Percentiles rank a stretch among this genome's conserved stretches.
Evolutionary conservation across 2,329 filamentous ascomycete genomes (phyloP).

Genomic region (Colletotrichum sp.): DNA sequence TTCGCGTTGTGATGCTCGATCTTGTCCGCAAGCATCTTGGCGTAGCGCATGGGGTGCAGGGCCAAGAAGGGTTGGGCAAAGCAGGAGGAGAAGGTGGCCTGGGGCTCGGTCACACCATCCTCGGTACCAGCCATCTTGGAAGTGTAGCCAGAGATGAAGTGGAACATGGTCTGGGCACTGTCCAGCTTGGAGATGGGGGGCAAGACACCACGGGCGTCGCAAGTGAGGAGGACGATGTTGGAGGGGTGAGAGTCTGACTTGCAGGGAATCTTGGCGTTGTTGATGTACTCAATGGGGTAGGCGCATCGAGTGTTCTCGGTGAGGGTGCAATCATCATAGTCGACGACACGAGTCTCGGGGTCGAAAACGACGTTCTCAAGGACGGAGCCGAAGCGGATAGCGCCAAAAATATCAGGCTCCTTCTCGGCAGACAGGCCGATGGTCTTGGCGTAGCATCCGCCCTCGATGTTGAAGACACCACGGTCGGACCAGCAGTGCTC

Average conservation of each 20-base stretch:
- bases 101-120: constrained; percentile 94
- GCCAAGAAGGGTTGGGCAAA: constrained; percentile 99
- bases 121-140: constrained; percentile 99
- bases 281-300: constrained; percentile 99
- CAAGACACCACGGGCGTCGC: constrained; percentile 95
- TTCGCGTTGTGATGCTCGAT: constrained; percentile 94
- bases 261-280: constrained; percentile 98
- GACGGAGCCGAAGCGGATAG: constrained; percentile 96
- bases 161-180: constrained; percentile 98
- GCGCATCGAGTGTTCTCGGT: constrained; percentile 99
- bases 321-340: constrained; percentile 94
- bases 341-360: constrained; percentile 84
- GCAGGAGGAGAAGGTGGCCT: constrained; percentile 98
- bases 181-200: constrained; percentile 97
- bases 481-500: constrained; percentile 99
- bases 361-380: constrained; percentile 99
- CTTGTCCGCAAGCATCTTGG: constrained; percentile 98
- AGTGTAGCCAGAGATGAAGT: constrained; percentile 99
- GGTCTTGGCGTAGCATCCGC: constrained; percentile 99
- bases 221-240: constrained; percentile 97
- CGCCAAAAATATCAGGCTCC: constrained; percentile 96
- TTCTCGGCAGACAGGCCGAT: constrained; percentile 98
- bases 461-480: constrained; percentile 99
- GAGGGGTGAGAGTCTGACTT: constrained; percentile 83
- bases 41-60: constrained; percentile 98